phyloP scores from a whole-genome alignment of 2,329 filamentous ascomycete species.

The Nigrograna mackinnonii region DNA sequence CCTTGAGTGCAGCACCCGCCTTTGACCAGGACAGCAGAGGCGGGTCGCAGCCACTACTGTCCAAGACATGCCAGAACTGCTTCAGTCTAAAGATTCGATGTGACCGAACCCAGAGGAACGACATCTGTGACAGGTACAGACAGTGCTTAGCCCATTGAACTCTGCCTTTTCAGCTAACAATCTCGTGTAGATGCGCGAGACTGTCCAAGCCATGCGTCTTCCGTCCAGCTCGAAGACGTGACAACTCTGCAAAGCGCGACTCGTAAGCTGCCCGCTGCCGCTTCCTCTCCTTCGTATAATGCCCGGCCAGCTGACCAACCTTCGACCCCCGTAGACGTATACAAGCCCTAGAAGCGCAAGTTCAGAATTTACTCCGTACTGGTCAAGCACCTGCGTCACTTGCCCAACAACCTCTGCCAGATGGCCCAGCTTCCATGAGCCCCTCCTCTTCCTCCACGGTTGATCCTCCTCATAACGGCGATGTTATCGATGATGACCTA shows the following conservation, averaged over 20 bases:
- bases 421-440: conserved; percentile 8
- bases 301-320: background rate
- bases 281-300: background rate
- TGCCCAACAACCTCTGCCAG: conserved; percentile 24
- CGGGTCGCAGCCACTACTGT: conserved; percentile 19
- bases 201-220: conserved; percentile 41
- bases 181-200: conserved; percentile 34
- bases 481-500: conserved; percentile 31
- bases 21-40: conserved; percentile 9
- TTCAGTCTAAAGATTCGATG: conserved; percentile 35
- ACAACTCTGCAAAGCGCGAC: conserved; percentile 41
- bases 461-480: conserved; percentile 15
- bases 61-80: conserved; percentile 39
- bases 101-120: conserved; percentile 26
- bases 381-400: conserved; percentile 16
- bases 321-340: conserved; percentile 27
- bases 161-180: conserved; percentile 1
- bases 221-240: conserved; percentile 38
- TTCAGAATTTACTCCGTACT: conserved; percentile 28
- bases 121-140: conserved; percentile 33
- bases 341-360: conserved; percentile 41
- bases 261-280: conserved; percentile 17
- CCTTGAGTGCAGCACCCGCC: conserved; percentile 5
- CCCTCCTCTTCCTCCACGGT: conserved; percentile 4
- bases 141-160: background rate